Evolutionary conservation across 306 rosid genomes (phyloP), one percentile per base, ranked within the genome.

Genomic region (Bauhinia variegata): DNA sequence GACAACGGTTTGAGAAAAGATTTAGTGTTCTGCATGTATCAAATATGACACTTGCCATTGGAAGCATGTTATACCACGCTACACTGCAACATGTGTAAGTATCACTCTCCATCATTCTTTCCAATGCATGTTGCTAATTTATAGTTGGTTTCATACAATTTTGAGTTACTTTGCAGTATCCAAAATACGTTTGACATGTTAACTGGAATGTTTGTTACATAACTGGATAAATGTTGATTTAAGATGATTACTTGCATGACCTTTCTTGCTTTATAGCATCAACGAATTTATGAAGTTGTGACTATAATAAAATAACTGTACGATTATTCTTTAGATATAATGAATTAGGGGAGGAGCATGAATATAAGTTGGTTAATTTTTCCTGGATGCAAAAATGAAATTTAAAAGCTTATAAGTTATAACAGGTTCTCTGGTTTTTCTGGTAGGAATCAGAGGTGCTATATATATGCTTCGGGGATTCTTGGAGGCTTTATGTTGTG

Each of bases 1-100:
- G 84, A 39, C 96, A 89, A 74, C 91, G 89, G 63, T 92, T 92
- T 66, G 98, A 92, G 89, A 92, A 89, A 87, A 87, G 98, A 70
- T 89, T 92, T 83, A 80, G 88, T 46, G 88, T 92, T 50, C 97
- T 92, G 71, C 93, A 89, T 34, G n/a, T 92, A 74, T 86, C 96
- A 43, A 89, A 89, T 71, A 87, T 92, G 93, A 77, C 84, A 46
- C 88, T 92, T 72, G 93, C 96, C 61, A 74, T 89, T 44, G 98
- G 98, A 64, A 93, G 89, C 80, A 87, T 93, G 91, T 41, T 88
- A 69, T 88, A 84, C 86, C 98, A 93, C 77, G 93, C 97, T 38
- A 93, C 98, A 0, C 82, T 93, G 70, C 98, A 88, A 57, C 86
- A 63, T 13, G 73, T 79, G 96, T 93, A 80, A 92, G 98, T 81